Conservation (phyloP, 1,139 yeast species). For the Protomyces gravidus region DNA sequence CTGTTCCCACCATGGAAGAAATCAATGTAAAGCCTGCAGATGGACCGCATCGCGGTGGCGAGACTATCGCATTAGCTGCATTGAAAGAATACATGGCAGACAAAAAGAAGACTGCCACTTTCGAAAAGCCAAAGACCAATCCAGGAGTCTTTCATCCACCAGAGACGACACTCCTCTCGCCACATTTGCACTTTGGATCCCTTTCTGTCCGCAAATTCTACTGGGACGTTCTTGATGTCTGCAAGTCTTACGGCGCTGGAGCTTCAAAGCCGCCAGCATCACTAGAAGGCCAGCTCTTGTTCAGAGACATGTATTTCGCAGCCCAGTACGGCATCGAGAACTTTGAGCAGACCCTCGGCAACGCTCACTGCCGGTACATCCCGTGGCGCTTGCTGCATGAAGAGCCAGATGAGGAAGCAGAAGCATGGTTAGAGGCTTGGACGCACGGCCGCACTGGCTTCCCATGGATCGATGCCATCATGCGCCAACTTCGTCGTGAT, state of each 20-base stretch:
- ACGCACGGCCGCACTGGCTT: constrained; percentile 25
- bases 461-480: constrained; percentile 29
- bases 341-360: constrained; percentile 23
- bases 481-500: constrained; percentile 24
- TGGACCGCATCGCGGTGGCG: constrained; percentile 26
- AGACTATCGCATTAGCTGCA: constrained; percentile 1
- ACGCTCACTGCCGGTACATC: constrained; percentile 24
- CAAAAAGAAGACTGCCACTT: constrained; percentile 21
- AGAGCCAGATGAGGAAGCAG: constrained; percentile 11
- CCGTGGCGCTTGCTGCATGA: constrained; percentile 25
- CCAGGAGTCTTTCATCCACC: constrained; percentile 26
- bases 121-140: constrained; percentile 28
- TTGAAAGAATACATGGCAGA: constrained; percentile 16
- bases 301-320: constrained; percentile 29
- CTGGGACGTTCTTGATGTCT: constrained; percentile 22
- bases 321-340: constrained; percentile 19
- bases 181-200: constrained; percentile 25
- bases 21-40: constrained; percentile 18
- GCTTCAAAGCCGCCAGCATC: constrained; percentile 21
- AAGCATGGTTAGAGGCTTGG: constrained; percentile 23
- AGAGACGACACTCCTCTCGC: constrained; percentile 25
- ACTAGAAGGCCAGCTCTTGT: constrained; percentile 22
- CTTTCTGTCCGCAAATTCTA: constrained; percentile 23
- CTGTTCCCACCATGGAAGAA: constrained; percentile 27
- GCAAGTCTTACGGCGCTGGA: constrained; percentile 12